These are phyloP conservation scores for Pinus taeda DNA, from an alignment of 75 land plant genomes.

Conservation along the genomic window DNA sequence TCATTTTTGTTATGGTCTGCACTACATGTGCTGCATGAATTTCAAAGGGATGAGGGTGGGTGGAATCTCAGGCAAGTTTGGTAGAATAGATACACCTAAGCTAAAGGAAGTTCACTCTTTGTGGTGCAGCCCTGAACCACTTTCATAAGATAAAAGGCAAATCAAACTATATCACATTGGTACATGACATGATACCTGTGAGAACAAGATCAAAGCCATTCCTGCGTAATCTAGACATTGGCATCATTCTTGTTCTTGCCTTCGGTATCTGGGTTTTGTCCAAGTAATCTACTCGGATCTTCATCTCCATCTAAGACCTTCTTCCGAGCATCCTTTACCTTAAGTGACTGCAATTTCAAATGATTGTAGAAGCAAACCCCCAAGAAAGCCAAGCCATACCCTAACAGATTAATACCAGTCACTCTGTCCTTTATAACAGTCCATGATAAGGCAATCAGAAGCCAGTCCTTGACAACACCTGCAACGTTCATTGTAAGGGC, in stretches of 20 bases:
- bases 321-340: slow-evolving; percentile 13
- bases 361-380: slow-evolving; percentile 37
- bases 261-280: background rate
- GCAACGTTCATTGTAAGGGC: slow-evolving; percentile 38
- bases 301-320: slow-evolving; percentile 9
- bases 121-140: background rate
- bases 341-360: slow-evolving; percentile 21
- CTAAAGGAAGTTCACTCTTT: too few species aligned
- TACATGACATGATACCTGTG: background rate
- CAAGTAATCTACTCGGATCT: slow-evolving; percentile 11
- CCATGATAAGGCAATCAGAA: slow-evolving; percentile 33
- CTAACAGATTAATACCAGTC: slow-evolving; percentile 19
- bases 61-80: too few species aligned
- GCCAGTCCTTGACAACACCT: slow-evolving; percentile 36
- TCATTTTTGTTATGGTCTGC: too few species aligned
- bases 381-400: slow-evolving; percentile 26
- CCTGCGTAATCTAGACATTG: background rate
- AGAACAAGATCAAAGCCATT: background rate
- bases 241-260: background rate
- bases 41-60: too few species aligned
- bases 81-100: too few species aligned
- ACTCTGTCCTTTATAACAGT: slow-evolving; percentile 28
- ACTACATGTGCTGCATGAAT: too few species aligned
- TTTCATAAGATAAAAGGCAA: background rate
- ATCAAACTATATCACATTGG: background rate